Percentiles rank a stretch among this genome's conserved stretches.
Evolutionary conservation across 257 asterid species (phyloP).

Genomic region (Agastache rugosa): DNA sequence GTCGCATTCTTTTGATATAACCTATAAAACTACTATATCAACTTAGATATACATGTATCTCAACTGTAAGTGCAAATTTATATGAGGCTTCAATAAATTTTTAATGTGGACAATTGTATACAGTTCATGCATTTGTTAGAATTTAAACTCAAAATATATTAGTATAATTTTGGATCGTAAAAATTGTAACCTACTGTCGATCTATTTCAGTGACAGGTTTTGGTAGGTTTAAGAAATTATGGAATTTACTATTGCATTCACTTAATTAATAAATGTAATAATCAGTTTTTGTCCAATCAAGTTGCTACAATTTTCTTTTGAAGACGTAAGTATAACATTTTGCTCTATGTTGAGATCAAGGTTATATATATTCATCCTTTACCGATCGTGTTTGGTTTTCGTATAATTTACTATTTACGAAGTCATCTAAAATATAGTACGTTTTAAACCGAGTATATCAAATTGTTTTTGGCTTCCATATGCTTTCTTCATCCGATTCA

Average conservation of each 20-base stretch:
- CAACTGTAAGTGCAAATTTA: neutral
- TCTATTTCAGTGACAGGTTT: neutral
- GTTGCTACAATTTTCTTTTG: neutral
- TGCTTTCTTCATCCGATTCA: no score
- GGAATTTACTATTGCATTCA: neutral
- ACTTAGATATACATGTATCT: neutral
- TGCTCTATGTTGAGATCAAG: neutral
- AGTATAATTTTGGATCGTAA: no score
- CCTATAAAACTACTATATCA: neutral
- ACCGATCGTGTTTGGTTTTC: no score
- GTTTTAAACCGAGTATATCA: no score
- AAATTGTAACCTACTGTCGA: neutral
- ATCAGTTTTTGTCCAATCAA: neutral
- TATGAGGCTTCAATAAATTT: neutral
- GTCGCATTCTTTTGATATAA: neutral
- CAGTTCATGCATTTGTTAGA: neutral
- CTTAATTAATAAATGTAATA: neutral
- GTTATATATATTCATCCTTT: neutral
- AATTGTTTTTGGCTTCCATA: neutral
- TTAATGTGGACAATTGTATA: neutral
- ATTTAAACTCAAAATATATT: neutral
- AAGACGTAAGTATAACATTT: neutral
- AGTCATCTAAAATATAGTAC: no score
- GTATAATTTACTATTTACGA: no score
- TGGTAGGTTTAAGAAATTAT: constrained; percentile 15